These are phyloP conservation scores for Fragaria vesca DNA, from an alignment of 306 rosid species.

Conservation along the genomic window DNA sequence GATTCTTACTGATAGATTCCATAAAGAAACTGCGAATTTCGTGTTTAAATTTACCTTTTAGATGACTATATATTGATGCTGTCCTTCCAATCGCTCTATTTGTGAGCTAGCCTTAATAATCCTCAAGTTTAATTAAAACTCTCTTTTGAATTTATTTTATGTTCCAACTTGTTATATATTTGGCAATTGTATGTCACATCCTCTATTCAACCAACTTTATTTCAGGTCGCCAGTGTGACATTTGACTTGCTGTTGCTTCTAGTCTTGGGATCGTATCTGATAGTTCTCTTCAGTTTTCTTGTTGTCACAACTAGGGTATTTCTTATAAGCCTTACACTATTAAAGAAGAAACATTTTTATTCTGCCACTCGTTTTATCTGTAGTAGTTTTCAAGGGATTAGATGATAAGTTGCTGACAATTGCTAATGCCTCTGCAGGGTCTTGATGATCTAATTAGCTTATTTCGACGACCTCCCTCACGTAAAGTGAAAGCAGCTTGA, in stretches of 20 bases:
- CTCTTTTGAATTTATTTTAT: background rate
- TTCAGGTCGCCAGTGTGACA: slow-evolving; percentile 95
- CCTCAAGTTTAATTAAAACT: background rate
- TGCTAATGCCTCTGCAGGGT: slow-evolving; percentile 51
- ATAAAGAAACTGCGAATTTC: background rate
- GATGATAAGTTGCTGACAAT: background rate
- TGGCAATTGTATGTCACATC: background rate
- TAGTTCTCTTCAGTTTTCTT: slow-evolving; percentile 62
- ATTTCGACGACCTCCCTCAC: slow-evolving; percentile 92
- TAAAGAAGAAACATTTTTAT: background rate
- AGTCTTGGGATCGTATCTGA: slow-evolving; percentile 61
- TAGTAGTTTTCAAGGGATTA: background rate
- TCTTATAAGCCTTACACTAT: background rate
- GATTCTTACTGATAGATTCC: background rate
- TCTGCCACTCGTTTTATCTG: background rate
- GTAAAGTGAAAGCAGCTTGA: slow-evolving; percentile 90
- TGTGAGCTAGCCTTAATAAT: background rate
- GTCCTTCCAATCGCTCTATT: background rate
- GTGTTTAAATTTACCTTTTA: background rate
- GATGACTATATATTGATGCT: background rate
- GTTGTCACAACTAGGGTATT: slow-evolving; percentile 65
- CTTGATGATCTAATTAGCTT: slow-evolving; percentile 93
- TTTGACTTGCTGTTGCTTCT: slow-evolving; percentile 94
- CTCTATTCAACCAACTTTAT: slow-evolving; percentile 18
- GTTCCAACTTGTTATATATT: background rate